phyloP scores from a whole-genome alignment of 495 filamentous ascomycete species.

The Hypoxylon lienhwacheense region DNA sequence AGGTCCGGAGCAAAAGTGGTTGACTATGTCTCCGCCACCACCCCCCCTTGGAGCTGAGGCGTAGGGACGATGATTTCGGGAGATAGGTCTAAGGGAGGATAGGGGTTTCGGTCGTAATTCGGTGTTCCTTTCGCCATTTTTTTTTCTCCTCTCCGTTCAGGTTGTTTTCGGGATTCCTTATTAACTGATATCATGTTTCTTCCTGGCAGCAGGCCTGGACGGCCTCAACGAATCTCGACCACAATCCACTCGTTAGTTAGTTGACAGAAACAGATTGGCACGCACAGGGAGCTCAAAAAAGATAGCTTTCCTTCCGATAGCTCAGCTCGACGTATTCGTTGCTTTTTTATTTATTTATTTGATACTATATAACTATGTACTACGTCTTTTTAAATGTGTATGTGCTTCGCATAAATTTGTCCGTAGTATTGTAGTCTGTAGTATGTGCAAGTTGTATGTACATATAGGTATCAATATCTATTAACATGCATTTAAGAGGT shows the following conservation, averaged over 20 bases:
- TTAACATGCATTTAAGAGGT: no score
- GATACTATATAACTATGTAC: no score
- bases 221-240: conserved; percentile 15
- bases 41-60: no score
- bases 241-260: conserved; percentile 29
- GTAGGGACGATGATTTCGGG: neutral
- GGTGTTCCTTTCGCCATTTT: conserved; percentile 1
- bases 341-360: conserved; percentile 4
- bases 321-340: conserved; percentile 24
- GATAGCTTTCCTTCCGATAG: conserved; percentile 24
- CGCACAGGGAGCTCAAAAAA: conserved; percentile 19
- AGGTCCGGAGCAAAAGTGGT: conserved; percentile 2
- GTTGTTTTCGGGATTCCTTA: conserved; percentile 6
- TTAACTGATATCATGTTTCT: conserved; percentile 7
- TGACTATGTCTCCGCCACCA: no score
- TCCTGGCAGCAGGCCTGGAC: neutral
- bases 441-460: no score
- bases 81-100: neutral
- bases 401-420: no score
- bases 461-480: no score
- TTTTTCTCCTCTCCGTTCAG: neutral
- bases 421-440: no score
- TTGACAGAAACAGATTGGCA: conserved; percentile 33
- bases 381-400: no score
- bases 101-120: conserved; percentile 10